Evolutionary conservation across 352 stramenopile species (phyloP).

Genomic region (Phytophthora macrochlamydospora): DNA sequence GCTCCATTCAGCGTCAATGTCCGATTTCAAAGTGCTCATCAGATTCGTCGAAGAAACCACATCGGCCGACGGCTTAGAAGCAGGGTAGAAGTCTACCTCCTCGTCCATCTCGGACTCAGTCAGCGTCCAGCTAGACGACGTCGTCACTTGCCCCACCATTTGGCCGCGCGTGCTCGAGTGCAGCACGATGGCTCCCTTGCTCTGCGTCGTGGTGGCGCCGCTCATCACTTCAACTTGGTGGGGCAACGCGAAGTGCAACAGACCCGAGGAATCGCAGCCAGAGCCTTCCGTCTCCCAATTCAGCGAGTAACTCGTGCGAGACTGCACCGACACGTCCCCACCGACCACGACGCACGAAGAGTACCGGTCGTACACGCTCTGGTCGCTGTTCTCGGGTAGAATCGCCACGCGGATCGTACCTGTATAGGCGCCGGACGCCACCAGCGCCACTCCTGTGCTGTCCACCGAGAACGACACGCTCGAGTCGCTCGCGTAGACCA

Average conservation of each 20-base stretch:
- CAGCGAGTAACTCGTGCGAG: constrained; percentile 54
- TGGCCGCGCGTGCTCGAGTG: constrained; percentile 55
- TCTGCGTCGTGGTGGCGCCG: constrained; percentile 10
- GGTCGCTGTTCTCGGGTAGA: constrained; percentile 31
- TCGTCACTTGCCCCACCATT: constrained; percentile 50
- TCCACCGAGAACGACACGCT: constrained; percentile 37
- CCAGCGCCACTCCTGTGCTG: constrained; percentile 33
- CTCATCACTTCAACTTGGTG: constrained; percentile 51
- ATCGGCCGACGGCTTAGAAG: constrained; percentile 19
- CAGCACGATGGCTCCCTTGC: constrained; percentile 22
- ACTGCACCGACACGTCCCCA: constrained; percentile 41
- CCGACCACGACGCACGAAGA: constrained; percentile 47
- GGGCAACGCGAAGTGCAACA: constrained; percentile 57
- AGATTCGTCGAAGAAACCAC: constrained; percentile 16
- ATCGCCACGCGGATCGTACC: constrained; percentile 53
- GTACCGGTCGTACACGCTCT: constrained; percentile 48
- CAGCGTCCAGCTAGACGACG: constrained; percentile 37
- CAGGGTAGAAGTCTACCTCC: constrained; percentile 52
- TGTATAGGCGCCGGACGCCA: constrained; percentile 32
- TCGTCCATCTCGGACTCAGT: constrained; percentile 40
- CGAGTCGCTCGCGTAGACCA: constrained; percentile 45
- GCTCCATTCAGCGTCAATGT: constrained; percentile 53
- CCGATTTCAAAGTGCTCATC: constrained; percentile 32
- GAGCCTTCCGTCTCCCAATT: constrained; percentile 46
- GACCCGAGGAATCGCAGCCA: constrained; percentile 31